A percentile compares a stretch with the other conserved stretches of the same genome.
Evolutionary conservation across 306 rosid species (phyloP).

Genomic region (Ammopiptanthus mongolicus): DNA sequence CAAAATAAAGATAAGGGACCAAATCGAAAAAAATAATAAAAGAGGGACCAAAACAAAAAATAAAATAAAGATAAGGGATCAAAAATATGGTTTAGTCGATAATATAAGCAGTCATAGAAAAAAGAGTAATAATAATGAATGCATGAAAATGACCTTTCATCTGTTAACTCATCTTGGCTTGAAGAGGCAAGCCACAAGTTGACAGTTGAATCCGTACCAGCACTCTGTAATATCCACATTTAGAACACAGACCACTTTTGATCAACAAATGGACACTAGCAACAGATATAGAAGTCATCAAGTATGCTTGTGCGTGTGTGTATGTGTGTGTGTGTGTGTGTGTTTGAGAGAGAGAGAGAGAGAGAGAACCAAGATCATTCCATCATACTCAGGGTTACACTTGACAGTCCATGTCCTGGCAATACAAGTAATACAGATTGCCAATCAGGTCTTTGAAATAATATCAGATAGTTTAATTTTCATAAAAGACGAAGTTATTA

Average conservation of each 20-base stretch:
- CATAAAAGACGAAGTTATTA: neutral
- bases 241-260: neutral
- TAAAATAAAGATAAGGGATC: no score
- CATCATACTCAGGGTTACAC: constrained; percentile 84
- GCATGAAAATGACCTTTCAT: constrained; percentile 58
- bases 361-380: constrained; percentile 72
- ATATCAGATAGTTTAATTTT: neutral
- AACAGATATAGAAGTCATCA: neutral
- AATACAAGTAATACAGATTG: constrained; percentile 28
- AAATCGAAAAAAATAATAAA: no score
- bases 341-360: constrained; percentile 33
- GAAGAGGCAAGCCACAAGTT: constrained; percentile 79
- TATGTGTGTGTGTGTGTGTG: neutral
- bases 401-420: constrained; percentile 87
- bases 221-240: constrained; percentile 60
- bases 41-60: no score
- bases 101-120: neutral
- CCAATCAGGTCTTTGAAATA: constrained; percentile 33
- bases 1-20: no score
- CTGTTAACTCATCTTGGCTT: constrained; percentile 37
- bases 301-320: neutral
- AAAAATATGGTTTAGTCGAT: no score
- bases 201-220: constrained; percentile 90
- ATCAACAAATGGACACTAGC: constrained; percentile 9
- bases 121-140: neutral